These are phyloP conservation scores for Cystoderma amianthinum DNA, from an alignment of 768 basidiomycete genomes.

Conservation along the genomic window DNA sequence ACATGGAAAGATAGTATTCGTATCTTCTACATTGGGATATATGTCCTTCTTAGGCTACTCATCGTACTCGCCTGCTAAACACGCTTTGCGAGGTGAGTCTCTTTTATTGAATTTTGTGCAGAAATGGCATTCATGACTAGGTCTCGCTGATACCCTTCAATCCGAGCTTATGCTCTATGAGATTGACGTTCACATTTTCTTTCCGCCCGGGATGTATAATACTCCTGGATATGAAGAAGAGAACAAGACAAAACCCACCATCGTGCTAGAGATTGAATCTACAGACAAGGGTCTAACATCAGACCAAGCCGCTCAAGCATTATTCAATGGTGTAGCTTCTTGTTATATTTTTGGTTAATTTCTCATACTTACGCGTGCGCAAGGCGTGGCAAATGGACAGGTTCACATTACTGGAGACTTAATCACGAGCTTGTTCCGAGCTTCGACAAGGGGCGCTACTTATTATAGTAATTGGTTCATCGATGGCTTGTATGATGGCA, in stretches of 20 bases:
- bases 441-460: conserved; percentile 56
- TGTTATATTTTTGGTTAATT: background rate
- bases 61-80: conserved; percentile 79
- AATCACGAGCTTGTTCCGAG: conserved; percentile 59
- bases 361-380: background rate
- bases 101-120: background rate
- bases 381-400: conserved; percentile 64
- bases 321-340: conserved; percentile 46
- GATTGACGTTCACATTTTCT: conserved; percentile 74
- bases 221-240: conserved; percentile 74
- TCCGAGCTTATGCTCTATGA: conserved; percentile 75
- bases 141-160: conserved; percentile 77
- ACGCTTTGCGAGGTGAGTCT: conserved; percentile 69
- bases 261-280: conserved; percentile 71
- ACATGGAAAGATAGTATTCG: conserved; percentile 68
- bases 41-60: conserved; percentile 76
- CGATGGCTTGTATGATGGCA: conserved; percentile 43
- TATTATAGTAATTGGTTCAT: conserved; percentile 54
- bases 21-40: conserved; percentile 68
- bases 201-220: conserved; percentile 78
- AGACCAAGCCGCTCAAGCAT: conserved; percentile 49
- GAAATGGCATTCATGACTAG: conserved; percentile 25
- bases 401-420: conserved; percentile 74
- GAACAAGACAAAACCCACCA: conserved; percentile 67
- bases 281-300: conserved; percentile 57